These are phyloP conservation scores for Fusarium pininemorale DNA, from an alignment of 2,329 filamentous ascomycete species.

Conservation along the genomic window DNA sequence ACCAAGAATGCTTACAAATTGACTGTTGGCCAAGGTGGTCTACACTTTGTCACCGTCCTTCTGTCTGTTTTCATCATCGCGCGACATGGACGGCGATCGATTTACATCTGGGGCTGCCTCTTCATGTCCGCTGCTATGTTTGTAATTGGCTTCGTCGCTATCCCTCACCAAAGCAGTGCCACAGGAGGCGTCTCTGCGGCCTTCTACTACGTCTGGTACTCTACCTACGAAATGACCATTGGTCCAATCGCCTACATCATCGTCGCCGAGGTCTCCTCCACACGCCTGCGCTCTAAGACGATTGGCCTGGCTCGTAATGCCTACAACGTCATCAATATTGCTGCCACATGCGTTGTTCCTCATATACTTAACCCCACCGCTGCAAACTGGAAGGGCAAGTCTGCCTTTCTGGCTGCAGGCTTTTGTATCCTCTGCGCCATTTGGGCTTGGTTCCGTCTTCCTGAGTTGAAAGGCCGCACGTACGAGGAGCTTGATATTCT, in stretches of 20 bases:
- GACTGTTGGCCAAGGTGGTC: not conserved
- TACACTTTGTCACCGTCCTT: not conserved
- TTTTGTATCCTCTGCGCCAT: not conserved
- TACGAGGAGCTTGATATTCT: not conserved
- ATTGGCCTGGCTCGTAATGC: conserved; percentile 12
- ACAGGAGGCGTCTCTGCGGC: not conserved
- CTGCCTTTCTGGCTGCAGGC: conserved; percentile 1
- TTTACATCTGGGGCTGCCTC: not conserved
- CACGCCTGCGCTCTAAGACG: conserved; percentile 3
- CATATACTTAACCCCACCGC: conserved; percentile 11
- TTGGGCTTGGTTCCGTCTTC: conserved; percentile 15
- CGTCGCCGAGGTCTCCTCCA: not conserved
- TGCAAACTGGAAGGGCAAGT: conserved; percentile 6
- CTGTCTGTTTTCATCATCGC: not conserved
- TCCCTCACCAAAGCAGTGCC: not conserved
- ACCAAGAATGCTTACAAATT: not conserved
- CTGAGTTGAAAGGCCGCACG: conserved; percentile 2
- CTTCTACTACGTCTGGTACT: not conserved
- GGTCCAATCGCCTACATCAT: conserved; percentile 2
- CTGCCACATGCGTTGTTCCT: conserved; percentile 1
- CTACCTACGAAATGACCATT: not conserved
- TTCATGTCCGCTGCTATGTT: not conserved
- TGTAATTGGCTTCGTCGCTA: not conserved
- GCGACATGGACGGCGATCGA: not conserved
- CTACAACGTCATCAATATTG: conserved; percentile 9